phyloP scores from a whole-genome alignment of 2,329 filamentous ascomycete species.

The Coniochaeta prunicola region DNA sequence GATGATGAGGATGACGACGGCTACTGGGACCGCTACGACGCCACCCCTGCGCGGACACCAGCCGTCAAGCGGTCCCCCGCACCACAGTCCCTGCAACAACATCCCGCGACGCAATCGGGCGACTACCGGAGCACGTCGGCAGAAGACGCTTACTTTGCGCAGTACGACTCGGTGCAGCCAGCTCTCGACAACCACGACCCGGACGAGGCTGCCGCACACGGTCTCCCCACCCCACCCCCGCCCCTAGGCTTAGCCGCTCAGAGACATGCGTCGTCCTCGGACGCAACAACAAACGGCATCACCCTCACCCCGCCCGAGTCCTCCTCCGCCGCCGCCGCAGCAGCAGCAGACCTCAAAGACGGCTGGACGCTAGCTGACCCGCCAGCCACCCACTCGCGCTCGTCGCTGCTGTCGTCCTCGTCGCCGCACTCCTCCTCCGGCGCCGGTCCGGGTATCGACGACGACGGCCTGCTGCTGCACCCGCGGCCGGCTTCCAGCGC shows the following conservation, averaged over 20 bases:
- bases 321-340: neutral
- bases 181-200: slow-evolving; percentile 76
- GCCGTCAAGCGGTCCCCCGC: slow-evolving; percentile 56
- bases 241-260: slow-evolving; percentile 26
- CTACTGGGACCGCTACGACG: slow-evolving; percentile 75
- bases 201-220: slow-evolving; percentile 49
- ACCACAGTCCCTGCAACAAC: slow-evolving; percentile 31
- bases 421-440: slow-evolving; percentile 18
- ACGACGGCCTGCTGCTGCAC: slow-evolving; percentile 44
- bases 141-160: slow-evolving; percentile 68
- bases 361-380: slow-evolving; percentile 37
- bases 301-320: neutral
- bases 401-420: slow-evolving; percentile 25
- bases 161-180: slow-evolving; percentile 72
- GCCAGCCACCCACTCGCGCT: slow-evolving; percentile 28
- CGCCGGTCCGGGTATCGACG: too few species aligned
- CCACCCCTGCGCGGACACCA: slow-evolving; percentile 54
- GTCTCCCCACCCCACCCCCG: slow-evolving; percentile 13
- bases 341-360: slow-evolving; percentile 18
- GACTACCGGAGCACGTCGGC: slow-evolving; percentile 26
- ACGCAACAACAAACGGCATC: slow-evolving; percentile 15
- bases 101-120: slow-evolving; percentile 19
- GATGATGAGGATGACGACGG: slow-evolving; percentile 63
- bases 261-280: slow-evolving; percentile 7
- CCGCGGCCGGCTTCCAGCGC: slow-evolving; percentile 54